These are phyloP conservation scores for Colletotrichum paranaense DNA, from an alignment of 2,329 filamentous ascomycete genomes.

Conservation along the genomic window DNA sequence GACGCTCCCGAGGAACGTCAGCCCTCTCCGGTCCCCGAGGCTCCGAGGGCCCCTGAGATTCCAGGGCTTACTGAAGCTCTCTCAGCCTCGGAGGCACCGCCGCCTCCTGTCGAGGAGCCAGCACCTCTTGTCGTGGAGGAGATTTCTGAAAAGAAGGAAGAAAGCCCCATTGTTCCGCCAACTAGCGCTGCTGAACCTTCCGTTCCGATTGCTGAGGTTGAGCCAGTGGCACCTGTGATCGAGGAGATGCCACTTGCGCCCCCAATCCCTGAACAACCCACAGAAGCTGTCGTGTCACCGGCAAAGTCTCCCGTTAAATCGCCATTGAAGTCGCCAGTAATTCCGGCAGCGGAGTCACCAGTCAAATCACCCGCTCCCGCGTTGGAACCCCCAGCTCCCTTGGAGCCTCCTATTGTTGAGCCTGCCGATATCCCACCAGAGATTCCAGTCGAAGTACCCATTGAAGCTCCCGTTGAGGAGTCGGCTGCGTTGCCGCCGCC, in stretches of 20 bases:
- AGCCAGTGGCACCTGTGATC: not conserved
- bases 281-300: conserved; percentile 9
- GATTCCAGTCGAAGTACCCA: conserved; percentile 1
- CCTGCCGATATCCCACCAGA: conserved; percentile 6
- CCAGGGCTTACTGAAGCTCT: not conserved
- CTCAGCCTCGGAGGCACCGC: not conserved
- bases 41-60: not conserved
- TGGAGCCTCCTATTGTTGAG: conserved; percentile 12
- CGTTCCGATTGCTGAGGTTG: conserved; percentile 1
- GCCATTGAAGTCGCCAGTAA: conserved; percentile 2
- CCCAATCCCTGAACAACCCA: not conserved
- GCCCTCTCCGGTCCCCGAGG: not conserved
- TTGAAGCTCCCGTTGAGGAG: not conserved
- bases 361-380: conserved; percentile 3
- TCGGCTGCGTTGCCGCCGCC: too few species aligned
- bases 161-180: not conserved
- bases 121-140: conserved; percentile 7
- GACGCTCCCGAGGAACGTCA: conserved; percentile 12
- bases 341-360: not conserved
- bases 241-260: not conserved
- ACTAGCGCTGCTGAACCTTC: not conserved
- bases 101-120: not conserved
- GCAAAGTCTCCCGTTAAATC: conserved; percentile 12
- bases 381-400: not conserved
- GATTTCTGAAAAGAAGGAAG: conserved; percentile 10